phyloP scores from a whole-genome alignment of 345 rosid species.

The Noccaea caerulescens region DNA sequence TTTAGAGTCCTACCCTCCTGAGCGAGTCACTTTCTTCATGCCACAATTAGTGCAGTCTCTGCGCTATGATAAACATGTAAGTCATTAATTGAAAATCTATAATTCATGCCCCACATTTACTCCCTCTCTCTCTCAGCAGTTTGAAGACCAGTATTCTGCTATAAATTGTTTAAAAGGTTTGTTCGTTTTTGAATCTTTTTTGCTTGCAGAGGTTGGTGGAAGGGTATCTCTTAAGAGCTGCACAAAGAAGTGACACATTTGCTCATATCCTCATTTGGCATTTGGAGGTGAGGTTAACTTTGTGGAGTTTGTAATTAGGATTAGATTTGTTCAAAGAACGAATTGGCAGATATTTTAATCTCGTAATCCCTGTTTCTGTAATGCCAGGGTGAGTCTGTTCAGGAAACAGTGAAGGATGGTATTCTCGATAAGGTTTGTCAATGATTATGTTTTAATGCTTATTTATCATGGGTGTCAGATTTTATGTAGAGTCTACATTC shows the following conservation, averaged over 20 bases:
- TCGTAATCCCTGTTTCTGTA: constrained; percentile 21
- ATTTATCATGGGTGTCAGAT: constrained; percentile 15
- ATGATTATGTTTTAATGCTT: constrained; percentile 12
- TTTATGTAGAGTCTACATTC: constrained; percentile 15
- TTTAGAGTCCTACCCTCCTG: constrained; percentile 98
- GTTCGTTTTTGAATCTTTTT: too few relatives aligned
- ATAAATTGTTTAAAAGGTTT: constrained; percentile 17
- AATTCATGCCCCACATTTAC: constrained; percentile 14
- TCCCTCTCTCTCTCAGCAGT: constrained; percentile 15
- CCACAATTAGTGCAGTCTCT: constrained; percentile 97
- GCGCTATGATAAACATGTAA: constrained; percentile 89
- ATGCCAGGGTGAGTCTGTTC: constrained; percentile 79
- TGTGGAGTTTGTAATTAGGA: constrained; percentile 23
- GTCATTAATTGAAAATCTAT: constrained; percentile 14
- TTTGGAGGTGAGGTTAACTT: constrained; percentile 66
- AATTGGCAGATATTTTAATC: constrained; percentile 25
- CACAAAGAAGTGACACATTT: constrained; percentile 94
- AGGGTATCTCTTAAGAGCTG: constrained; percentile 96
- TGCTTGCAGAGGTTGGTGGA: constrained; percentile 82
- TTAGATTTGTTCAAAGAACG: constrained; percentile 10
- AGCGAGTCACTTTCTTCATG: constrained; percentile 93
- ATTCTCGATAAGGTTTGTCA: constrained; percentile 59
- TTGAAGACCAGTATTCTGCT: not conserved
- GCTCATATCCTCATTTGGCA: constrained; percentile 99
- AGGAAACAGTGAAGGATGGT: constrained; percentile 60